Percentiles rank a stretch among this genome's conserved stretches.
Conservation (phyloP, 768 basidiomycete species). For the Astraeus odoratus region DNA sequence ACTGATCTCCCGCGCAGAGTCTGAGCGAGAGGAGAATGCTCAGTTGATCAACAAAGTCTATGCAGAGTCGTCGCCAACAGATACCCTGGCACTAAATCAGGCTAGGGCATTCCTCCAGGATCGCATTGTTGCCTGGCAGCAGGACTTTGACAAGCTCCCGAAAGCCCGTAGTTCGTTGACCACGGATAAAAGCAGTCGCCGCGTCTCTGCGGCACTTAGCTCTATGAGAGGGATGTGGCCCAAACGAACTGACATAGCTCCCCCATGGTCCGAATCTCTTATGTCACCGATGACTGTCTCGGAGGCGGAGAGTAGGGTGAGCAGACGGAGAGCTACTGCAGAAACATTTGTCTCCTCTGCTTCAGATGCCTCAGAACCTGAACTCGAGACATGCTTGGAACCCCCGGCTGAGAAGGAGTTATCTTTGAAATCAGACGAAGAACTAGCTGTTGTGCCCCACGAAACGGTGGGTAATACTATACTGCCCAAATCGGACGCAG, state of each 20-base stretch:
- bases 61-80: conserved; percentile 69
- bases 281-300: conserved; percentile 62
- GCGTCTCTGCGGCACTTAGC: conserved; percentile 58
- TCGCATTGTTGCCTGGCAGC: conserved; percentile 94
- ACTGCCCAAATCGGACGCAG: conserved; percentile 49
- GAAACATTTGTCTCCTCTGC: conserved; percentile 63
- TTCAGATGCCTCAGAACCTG: conserved; percentile 65
- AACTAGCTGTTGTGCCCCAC: conserved; percentile 6
- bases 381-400: conserved; percentile 30
- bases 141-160: conserved; percentile 81
- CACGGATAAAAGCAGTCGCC: conserved; percentile 44
- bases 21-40: conserved; percentile 67
- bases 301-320: conserved; percentile 52
- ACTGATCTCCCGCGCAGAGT: conserved; percentile 66
- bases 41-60: conserved; percentile 74
- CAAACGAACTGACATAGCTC: conserved; percentile 47
- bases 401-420: conserved; percentile 15
- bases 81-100: conserved; percentile 82
- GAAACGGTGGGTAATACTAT: conserved; percentile 9
- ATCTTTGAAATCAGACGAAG: conserved; percentile 13
- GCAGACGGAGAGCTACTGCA: conserved; percentile 41
- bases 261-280: conserved; percentile 46
- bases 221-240: conserved; percentile 73
- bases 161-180: conserved; percentile 53
- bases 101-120: conserved; percentile 86